Base-by-base conservation (phyloP, 768 basidiomycete genomes). In the Mrakia hoshinonis region DNA sequence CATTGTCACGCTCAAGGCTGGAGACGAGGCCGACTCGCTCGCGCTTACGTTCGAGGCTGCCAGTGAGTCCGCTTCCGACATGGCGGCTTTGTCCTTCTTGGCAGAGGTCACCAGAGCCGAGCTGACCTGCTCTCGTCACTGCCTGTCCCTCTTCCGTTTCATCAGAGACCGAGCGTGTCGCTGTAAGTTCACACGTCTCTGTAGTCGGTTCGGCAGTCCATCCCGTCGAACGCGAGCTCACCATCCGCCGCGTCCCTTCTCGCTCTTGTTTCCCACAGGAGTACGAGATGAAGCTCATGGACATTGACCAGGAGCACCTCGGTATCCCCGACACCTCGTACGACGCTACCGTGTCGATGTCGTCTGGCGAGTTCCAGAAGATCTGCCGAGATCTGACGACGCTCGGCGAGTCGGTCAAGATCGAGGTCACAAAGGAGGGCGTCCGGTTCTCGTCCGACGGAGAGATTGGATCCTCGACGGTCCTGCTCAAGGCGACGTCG, bases 281-380 rank as follows among this genome's bases (percentile, higher is more conserved):
- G 79, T 99, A 99, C 81, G 93, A 96, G 76, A 91, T 99, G 89
- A 98, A 98, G 80, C 86, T 98, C 67, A 97, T 99, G 95, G 95
- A 98, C 77, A 99, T 99, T 77, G 95, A 99, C 79, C 83, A 91
- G 29, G 96, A 99, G 81, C 87, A 86, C 55, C 88, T 98, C 65
- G 89, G 89, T 61, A 98, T 98, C 77, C 96, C 96, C 20, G 94
- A 97, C 74, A 99, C 96, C 2, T 89, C 94, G 63, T 99, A 98
- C 80, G 95, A 98, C 76, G 91, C 92, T 3, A 88, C 89, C 69
- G 87, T 98, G 61, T 87, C 87, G 24, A 87, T 99, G 86, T 85
- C 90, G 10, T 85, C 92, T 0, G 72, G 83, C 46, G 96, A 99
- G 79, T 98, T 99, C 77, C 81, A 87, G 34, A 87, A 94, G 66